Conservation (phyloP, 352 stramenopile genomes). For the Globisporangium recalcitrans region DNA sequence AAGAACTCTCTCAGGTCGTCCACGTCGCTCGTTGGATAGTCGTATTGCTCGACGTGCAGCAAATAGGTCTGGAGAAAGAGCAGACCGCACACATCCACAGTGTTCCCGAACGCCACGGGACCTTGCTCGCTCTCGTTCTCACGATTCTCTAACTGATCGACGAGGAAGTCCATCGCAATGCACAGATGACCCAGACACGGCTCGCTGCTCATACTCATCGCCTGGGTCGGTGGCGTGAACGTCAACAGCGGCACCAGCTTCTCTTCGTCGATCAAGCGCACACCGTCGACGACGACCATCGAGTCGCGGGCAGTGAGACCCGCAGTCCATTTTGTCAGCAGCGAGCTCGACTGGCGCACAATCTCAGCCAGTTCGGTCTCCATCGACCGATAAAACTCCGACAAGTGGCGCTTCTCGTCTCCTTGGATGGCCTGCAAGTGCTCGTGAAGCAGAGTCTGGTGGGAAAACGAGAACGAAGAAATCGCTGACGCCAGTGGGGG, state of each 20-base stretch:
- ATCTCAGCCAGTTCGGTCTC: constrained; percentile 42
- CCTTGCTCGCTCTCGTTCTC: neutral
- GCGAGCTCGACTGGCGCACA: constrained; percentile 32
- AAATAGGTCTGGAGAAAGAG: constrained; percentile 68
- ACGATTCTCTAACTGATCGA: constrained; percentile 36
- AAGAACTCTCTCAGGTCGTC: constrained; percentile 42
- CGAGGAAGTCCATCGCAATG: constrained; percentile 58
- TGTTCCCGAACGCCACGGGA: constrained; percentile 21
- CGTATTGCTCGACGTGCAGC: constrained; percentile 47
- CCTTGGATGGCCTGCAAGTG: constrained; percentile 38
- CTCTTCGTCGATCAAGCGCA: constrained; percentile 52
- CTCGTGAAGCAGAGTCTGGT: constrained; percentile 58
- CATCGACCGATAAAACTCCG: constrained; percentile 38
- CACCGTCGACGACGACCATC: constrained; percentile 41
- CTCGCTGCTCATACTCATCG: constrained; percentile 39
- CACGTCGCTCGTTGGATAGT: constrained; percentile 27
- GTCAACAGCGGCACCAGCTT: constrained; percentile 47
- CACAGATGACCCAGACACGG: constrained; percentile 51
- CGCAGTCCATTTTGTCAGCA: constrained; percentile 55
- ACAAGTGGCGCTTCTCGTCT: constrained; percentile 31
- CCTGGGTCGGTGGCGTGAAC: constrained; percentile 39
- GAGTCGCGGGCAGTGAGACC: constrained; percentile 28
- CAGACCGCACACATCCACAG: constrained; percentile 43
- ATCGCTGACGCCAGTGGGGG: constrained; percentile 26
- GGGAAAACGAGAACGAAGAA: constrained; percentile 37